Conservation (phyloP, 768 basidiomycete species). For the Kwoniella mangroviensis region DNA sequence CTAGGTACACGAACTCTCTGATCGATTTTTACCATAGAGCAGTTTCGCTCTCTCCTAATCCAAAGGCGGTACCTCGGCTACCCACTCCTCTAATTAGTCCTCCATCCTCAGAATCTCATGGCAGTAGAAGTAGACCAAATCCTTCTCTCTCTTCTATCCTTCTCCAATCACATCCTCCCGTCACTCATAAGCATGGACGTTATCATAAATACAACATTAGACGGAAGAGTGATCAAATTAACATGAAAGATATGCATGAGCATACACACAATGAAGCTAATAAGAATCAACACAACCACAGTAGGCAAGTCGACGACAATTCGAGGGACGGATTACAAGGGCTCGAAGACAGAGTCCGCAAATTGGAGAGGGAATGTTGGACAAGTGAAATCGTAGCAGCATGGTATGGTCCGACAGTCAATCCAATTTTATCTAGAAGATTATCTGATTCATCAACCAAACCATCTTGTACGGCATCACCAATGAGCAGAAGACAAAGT, state of each 20-base stretch:
- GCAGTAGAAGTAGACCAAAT: not conserved
- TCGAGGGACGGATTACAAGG: not conserved
- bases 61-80: not conserved
- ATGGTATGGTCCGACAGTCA: conserved; percentile 43
- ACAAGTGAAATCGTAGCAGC: conserved; percentile 37
- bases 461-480: not conserved
- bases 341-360: conserved; percentile 17
- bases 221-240: not conserved
- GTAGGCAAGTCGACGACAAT: not conserved
- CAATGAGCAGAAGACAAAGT: not conserved
- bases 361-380: conserved; percentile 44
- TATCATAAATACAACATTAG: not conserved
- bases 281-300: not conserved
- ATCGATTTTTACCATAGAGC: not conserved
- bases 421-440: not conserved
- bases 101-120: not conserved
- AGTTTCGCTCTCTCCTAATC: not conserved
- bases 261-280: not conserved
- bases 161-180: not conserved
- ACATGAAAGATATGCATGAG: not conserved
- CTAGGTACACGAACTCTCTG: not conserved
- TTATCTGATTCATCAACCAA: not conserved
- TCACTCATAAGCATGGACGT: not conserved
- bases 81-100: not conserved
- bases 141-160: not conserved